These are phyloP conservation scores for Penicillium digitatum DNA, from an alignment of 2,329 filamentous ascomycete species.

Conservation along the genomic window DNA sequence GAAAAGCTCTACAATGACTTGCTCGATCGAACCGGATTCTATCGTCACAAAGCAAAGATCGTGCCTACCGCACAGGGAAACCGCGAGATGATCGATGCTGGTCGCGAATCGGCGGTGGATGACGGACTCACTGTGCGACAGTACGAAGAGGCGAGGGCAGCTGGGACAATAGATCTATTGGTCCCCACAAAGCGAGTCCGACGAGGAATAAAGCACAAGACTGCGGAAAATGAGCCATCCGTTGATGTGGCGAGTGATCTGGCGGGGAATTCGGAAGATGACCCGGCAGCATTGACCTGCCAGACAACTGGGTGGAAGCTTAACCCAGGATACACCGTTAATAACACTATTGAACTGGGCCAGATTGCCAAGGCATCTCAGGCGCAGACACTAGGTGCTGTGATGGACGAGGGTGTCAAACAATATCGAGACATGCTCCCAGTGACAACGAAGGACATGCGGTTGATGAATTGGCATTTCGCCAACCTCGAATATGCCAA, in stretches of 20 bases:
- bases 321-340: slow-evolving; percentile 58
- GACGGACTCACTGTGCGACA: slow-evolving; percentile 68
- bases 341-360: slow-evolving; percentile 68
- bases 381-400: slow-evolving; percentile 76
- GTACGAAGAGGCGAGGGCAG: slow-evolving; percentile 65
- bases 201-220: slow-evolving; percentile 44
- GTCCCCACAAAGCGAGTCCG: slow-evolving; percentile 43
- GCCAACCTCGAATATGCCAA: slow-evolving; percentile 98
- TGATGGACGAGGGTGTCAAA: slow-evolving; percentile 83
- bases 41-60: slow-evolving; percentile 71
- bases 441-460: slow-evolving; percentile 78
- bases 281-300: slow-evolving; percentile 72
- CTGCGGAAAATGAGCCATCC: slow-evolving; percentile 50
- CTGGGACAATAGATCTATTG: slow-evolving; percentile 49
- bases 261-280: slow-evolving; percentile 59
- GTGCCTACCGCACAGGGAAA: slow-evolving; percentile 76
- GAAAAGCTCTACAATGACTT: slow-evolving; percentile 95
- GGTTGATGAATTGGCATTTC: slow-evolving; percentile 95
- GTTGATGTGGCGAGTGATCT: slow-evolving; percentile 53
- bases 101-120: slow-evolving; percentile 70
- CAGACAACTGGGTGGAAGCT: slow-evolving; percentile 78
- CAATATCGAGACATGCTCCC: slow-evolving; percentile 84
- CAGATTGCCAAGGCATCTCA: slow-evolving; percentile 57
- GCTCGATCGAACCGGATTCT: slow-evolving; percentile 83
- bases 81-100: slow-evolving; percentile 73